Conservation (phyloP, 805 yeast genomes). For the Candida silvatica region DNA sequence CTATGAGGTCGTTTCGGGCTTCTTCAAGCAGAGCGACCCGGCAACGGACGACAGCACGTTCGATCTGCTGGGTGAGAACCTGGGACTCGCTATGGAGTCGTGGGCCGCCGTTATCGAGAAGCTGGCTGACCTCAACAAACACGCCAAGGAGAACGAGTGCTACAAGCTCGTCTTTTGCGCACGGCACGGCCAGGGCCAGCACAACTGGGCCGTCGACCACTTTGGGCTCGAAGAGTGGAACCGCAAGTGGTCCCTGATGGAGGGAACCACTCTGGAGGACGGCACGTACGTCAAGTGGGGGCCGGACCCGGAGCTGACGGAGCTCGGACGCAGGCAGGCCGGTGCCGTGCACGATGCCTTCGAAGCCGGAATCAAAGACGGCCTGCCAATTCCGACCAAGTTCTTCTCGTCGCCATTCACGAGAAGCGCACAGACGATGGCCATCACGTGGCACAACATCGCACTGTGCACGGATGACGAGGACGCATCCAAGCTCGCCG, state of each 20-base stretch:
- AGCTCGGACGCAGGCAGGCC: conserved; percentile 49
- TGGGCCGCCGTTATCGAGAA: conserved; percentile 32
- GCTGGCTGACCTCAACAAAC: conserved; percentile 27
- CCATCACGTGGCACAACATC: conserved; percentile 40
- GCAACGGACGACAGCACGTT: conserved; percentile 38
- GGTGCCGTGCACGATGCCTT: conserved; percentile 35
- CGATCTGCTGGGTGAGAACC: conserved; percentile 31
- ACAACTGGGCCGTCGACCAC: conserved; percentile 44
- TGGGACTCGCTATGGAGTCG: conserved; percentile 32
- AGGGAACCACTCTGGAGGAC: conserved; percentile 31
- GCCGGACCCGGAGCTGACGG: conserved; percentile 55
- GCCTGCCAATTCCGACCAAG: conserved; percentile 47
- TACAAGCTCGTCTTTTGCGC: conserved; percentile 47
- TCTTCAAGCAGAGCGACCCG: conserved; percentile 38
- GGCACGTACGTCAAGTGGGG: conserved; percentile 43
- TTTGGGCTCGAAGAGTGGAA: conserved; percentile 56
- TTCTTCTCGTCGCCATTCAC: conserved; percentile 59
- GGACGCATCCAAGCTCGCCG: conserved; percentile 9
- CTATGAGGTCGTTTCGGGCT: conserved; percentile 40
- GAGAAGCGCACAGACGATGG: conserved; percentile 50
- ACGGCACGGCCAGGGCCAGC: conserved; percentile 67
- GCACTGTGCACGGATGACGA: conserved; percentile 20
- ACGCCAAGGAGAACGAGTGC: conserved; percentile 27
- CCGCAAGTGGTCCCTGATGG: conserved; percentile 38
- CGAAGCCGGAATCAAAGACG: conserved; percentile 29